A percentile compares a stretch with the other conserved stretches of the same genome.
Evolutionary conservation across 805 yeast genomes (phyloP).

Genomic region (Monosporozyma aerobia): DNA sequence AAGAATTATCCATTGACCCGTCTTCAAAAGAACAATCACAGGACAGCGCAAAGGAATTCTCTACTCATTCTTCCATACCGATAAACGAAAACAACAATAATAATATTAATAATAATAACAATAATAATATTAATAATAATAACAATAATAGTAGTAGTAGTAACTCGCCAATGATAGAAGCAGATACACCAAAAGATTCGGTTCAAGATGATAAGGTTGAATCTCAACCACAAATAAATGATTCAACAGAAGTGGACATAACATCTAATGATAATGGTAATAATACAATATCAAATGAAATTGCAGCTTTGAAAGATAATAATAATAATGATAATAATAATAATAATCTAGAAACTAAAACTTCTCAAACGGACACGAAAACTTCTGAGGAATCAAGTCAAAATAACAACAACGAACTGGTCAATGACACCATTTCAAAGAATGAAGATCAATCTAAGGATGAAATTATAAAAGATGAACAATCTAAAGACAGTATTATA

Average conservation of each 20-base stretch:
- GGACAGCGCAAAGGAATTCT: background rate
- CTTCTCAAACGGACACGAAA: background rate
- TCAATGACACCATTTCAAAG: no score
- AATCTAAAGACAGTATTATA: background rate
- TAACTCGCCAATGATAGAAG: background rate
- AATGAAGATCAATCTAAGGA: background rate
- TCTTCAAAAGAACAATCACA: background rate
- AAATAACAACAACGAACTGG: background rate
- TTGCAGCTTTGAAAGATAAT: background rate
- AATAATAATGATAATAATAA: background rate
- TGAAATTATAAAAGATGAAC: background rate
- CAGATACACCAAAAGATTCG: background rate
- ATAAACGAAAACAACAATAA: conserved; percentile 1
- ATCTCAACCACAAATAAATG: background rate
- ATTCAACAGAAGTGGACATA: background rate
- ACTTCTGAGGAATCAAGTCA: background rate
- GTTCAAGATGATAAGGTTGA: background rate
- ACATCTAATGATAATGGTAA: background rate
- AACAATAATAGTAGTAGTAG: background rate
- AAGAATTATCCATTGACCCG: background rate
- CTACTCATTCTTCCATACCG: background rate
- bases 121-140: background rate
- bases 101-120: background rate
- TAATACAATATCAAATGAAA: background rate
- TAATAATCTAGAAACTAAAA: background rate